phyloP scores from a whole-genome alignment of 176 grass and related monocot genomes.

The sorghum (Sorghum bicolor) region Sorghum_bicolor_NCBIv3 NC_012879.2:5024501-5025000 shows the following conservation, averaged over 20 bases:
- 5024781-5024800: conserved; percentile 12
- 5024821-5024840: conserved; percentile 39
- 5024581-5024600: conserved; percentile 27
- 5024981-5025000: not conserved
- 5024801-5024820: conserved; percentile 15
- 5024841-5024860: conserved; percentile 30
- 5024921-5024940: conserved; percentile 12
- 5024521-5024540: conserved; percentile 33
- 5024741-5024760: conserved; percentile 45
- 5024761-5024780: conserved; percentile 21
- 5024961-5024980: conserved; percentile 32
- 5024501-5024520: conserved; percentile 31
- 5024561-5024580: not conserved
- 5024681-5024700: not conserved
- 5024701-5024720: conserved; percentile 1
- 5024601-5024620: conserved; percentile 22
- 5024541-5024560: conserved; percentile 29
- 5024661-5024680: conserved; percentile 32
- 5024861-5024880: conserved; percentile 36
- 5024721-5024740: not conserved
- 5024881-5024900: conserved; percentile 26
- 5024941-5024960: conserved; percentile 5
- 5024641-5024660: conserved; percentile 25
- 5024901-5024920: conserved; percentile 25
- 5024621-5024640: conserved; percentile 38